These are phyloP conservation scores for Clonostachys chloroleuca DNA, from an alignment of 2,329 filamentous ascomycete genomes.

Conservation along the genomic window DNA sequence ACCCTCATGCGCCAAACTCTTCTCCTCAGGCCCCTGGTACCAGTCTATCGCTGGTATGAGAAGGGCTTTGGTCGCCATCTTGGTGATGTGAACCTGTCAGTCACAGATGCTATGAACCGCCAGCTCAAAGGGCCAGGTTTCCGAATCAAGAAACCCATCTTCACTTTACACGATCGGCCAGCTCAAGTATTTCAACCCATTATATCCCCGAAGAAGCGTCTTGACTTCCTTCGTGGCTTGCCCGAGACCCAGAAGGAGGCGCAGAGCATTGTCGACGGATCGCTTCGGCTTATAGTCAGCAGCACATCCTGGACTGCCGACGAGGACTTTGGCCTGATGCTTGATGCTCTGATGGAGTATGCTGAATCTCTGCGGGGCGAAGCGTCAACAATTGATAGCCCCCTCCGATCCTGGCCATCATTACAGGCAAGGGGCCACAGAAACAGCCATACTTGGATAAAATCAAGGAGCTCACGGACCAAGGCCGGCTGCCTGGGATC, in stretches of 20 bases:
- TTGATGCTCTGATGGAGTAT: slow-evolving; percentile 77
- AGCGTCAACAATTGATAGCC: slow-evolving; percentile 28
- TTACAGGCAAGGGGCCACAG: slow-evolving; percentile 90
- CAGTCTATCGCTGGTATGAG: slow-evolving; percentile 75
- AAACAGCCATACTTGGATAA: slow-evolving; percentile 68
- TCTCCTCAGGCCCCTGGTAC: slow-evolving; percentile 69
- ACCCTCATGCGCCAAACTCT: slow-evolving; percentile 72
- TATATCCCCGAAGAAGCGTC: slow-evolving; percentile 35
- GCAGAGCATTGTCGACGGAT: slow-evolving; percentile 50
- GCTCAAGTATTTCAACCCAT: slow-evolving; percentile 77
- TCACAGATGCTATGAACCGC: slow-evolving; percentile 82
- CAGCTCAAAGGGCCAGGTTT: slow-evolving; percentile 64
- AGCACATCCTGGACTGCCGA: slow-evolving; percentile 97
- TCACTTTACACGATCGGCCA: slow-evolving; percentile 82
- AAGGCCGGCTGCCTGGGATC: slow-evolving; percentile 63
- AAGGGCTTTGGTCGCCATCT: slow-evolving; percentile 63
- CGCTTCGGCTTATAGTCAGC: slow-evolving; percentile 72
- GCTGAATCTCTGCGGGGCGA: slow-evolving; percentile 37
- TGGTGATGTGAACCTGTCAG: slow-evolving; percentile 71
- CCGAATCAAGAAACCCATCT: slow-evolving; percentile 56
- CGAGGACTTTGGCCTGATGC: slow-evolving; percentile 86
- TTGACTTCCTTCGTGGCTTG: slow-evolving; percentile 59
- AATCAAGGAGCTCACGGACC: slow-evolving; percentile 56
- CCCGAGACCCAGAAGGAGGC: slow-evolving; percentile 60
- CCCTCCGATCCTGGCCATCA: slow-evolving; percentile 79